Evolutionary conservation across 805 yeast genomes (phyloP).

Genomic region (Wickerhamomyces chambardii): DNA sequence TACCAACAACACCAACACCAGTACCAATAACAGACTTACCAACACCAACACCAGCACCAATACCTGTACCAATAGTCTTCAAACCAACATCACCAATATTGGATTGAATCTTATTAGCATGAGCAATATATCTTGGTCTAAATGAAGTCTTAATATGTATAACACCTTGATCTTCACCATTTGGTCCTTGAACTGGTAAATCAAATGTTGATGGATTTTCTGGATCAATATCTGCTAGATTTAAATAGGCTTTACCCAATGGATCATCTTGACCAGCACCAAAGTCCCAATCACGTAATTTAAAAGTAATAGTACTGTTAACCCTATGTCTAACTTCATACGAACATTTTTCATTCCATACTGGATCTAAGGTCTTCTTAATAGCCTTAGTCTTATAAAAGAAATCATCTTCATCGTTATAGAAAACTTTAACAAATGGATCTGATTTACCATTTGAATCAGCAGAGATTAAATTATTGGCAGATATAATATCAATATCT

Average conservation of each 20-base stretch:
- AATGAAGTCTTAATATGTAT: constrained; percentile 52
- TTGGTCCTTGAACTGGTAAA: constrained; percentile 35
- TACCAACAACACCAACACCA: constrained; percentile 33
- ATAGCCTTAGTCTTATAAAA: constrained; percentile 69
- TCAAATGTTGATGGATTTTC: constrained; percentile 39
- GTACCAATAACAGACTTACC: constrained; percentile 34
- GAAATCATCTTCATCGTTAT: constrained; percentile 50
- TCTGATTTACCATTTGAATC: constrained; percentile 92
- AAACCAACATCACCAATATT: constrained; percentile 40
- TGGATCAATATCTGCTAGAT: constrained; percentile 54
- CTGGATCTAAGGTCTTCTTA: constrained; percentile 88
- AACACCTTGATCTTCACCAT: constrained; percentile 46
- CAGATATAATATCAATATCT: constrained; percentile 51
- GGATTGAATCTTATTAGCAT: constrained; percentile 26
- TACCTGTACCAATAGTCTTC: constrained; percentile 41
- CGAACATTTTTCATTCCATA: constrained; percentile 66
- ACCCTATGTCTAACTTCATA: constrained; percentile 53
- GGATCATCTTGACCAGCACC: constrained; percentile 82
- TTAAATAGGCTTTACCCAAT: constrained; percentile 56
- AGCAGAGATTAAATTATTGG: constrained; percentile 68
- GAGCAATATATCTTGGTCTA: constrained; percentile 60
- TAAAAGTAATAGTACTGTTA: constrained; percentile 47
- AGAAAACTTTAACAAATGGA: constrained; percentile 68
- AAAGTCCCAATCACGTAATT: constrained; percentile 85
- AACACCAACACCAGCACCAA: constrained; percentile 34